Percentiles rank a stretch among this genome's conserved stretches.
phyloP scores from a whole-genome alignment of 192 early-diverging fungal genomes.

The Mortierella alpina region DNA sequence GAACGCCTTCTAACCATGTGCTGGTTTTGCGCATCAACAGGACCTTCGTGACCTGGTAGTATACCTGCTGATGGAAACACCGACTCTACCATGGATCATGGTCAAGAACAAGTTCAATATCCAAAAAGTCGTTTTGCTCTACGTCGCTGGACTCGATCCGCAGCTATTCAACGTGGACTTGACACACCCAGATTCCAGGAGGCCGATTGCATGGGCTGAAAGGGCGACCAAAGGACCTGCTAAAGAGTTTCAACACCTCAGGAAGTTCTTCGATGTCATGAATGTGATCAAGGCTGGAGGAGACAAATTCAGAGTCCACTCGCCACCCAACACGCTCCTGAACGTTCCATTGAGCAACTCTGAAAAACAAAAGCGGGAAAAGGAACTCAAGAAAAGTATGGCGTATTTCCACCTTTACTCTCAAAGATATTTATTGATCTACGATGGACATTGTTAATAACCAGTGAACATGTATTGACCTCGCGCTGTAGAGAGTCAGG shows the following conservation, averaged over 20 bases:
- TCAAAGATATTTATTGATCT: background rate
- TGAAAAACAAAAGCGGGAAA: slow-evolving; percentile 5
- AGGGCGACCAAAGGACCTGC: slow-evolving; percentile 16
- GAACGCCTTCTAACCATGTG: background rate
- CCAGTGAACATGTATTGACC: background rate
- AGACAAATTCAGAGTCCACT: slow-evolving; percentile 29
- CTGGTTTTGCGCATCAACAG: slow-evolving; percentile 1
- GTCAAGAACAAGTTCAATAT: slow-evolving; percentile 52
- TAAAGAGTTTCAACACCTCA: slow-evolving; percentile 28
- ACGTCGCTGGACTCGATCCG: slow-evolving; percentile 40
- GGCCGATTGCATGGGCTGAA: slow-evolving; percentile 26
- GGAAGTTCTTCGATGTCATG: slow-evolving; percentile 39
- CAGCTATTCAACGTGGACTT: slow-evolving; percentile 32
- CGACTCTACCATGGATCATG: slow-evolving; percentile 48
- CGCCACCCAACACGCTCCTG: slow-evolving; percentile 22
- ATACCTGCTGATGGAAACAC: slow-evolving; percentile 39
- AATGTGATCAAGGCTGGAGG: slow-evolving; percentile 40
- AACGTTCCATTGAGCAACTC: slow-evolving; percentile 37
- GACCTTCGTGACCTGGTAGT: slow-evolving; percentile 40
- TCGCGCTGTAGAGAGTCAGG: background rate
- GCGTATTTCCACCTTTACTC: too few relatives aligned
- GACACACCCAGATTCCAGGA: slow-evolving; percentile 12
- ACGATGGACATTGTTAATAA: too few relatives aligned
- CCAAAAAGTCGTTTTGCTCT: slow-evolving; percentile 37
- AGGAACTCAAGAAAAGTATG: slow-evolving; percentile 20